Evolutionary conservation across 371 early-diverging fungal species (phyloP).

Genomic region (Dichotomocladium elegans): DNA sequence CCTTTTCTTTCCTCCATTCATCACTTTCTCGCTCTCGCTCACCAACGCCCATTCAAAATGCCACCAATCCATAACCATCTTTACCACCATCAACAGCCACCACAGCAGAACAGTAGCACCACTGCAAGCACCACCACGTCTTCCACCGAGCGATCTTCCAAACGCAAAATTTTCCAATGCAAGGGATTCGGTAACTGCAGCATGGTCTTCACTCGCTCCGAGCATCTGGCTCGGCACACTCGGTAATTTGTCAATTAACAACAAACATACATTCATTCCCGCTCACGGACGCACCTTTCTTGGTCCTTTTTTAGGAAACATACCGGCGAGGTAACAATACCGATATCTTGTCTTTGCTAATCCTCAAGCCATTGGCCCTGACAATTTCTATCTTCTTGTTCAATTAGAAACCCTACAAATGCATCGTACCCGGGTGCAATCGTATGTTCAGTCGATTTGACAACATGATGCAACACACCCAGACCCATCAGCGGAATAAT

Average conservation of each 20-base stretch:
- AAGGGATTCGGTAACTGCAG: slow-evolving; percentile 48
- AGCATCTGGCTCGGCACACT: slow-evolving; percentile 48
- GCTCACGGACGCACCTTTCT: background rate
- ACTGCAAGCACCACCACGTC: background rate
- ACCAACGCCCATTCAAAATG: background rate
- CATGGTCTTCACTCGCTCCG: slow-evolving; percentile 52
- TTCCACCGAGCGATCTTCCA: background rate
- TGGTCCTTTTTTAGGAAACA: background rate
- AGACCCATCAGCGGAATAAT: slow-evolving; percentile 32
- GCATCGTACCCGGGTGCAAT: slow-evolving; percentile 55
- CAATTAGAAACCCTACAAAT: slow-evolving; percentile 50
- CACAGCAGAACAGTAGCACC: background rate
- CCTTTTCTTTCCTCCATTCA: background rate
- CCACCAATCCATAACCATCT: background rate
- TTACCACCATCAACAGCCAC: background rate
- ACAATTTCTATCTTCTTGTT: background rate
- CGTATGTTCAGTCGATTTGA: slow-evolving; percentile 59
- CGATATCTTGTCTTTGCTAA: background rate
- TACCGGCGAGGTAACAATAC: slow-evolving; percentile 6
- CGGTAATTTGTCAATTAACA: slow-evolving; percentile 22
- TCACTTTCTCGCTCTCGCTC: background rate
- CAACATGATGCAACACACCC: slow-evolving; percentile 65
- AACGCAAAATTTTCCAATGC: slow-evolving; percentile 47
- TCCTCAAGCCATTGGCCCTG: background rate
- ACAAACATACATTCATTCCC: background rate